Conservation (phyloP, 345 rosid species). For the Acer saccharum region DNA sequence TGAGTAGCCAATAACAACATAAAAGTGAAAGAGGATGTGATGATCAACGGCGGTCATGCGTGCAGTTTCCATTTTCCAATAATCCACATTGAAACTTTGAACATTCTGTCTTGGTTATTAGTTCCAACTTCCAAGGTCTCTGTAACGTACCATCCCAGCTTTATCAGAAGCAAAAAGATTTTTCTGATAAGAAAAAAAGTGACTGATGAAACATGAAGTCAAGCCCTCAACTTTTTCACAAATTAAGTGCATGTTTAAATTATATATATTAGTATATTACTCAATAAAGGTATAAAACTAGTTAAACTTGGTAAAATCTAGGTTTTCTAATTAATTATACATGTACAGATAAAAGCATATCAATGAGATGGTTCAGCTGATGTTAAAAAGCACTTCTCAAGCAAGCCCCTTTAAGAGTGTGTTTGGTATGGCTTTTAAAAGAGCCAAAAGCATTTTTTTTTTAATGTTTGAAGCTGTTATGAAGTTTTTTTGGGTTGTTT, state of each 20-base stretch:
- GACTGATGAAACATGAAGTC: neutral
- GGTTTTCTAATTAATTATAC: neutral
- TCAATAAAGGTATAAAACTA: no score
- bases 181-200: neutral
- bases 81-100: constrained; percentile 8
- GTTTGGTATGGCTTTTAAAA: no score
- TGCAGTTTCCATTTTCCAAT: constrained; percentile 26
- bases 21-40: neutral
- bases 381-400: neutral
- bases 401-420: neutral
- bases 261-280: no score
- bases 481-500: no score
- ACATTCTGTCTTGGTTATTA: neutral
- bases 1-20: neutral
- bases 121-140: constrained; percentile 11
- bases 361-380: neutral
- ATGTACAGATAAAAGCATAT: neutral
- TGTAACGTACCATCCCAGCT: neutral
- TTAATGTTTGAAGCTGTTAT: no score
- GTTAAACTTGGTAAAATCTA: neutral
- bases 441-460: no score
- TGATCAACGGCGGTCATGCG: constrained; percentile 2
- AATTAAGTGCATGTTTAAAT: neutral
- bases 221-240: neutral
- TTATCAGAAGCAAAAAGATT: neutral